A percentile compares a stretch with the other conserved stretches of the same genome.
These are phyloP conservation scores for Brachypodium distachyon DNA, from an alignment of 202 grass and related monocot genomes.

Conservation along the genomic window DNA sequence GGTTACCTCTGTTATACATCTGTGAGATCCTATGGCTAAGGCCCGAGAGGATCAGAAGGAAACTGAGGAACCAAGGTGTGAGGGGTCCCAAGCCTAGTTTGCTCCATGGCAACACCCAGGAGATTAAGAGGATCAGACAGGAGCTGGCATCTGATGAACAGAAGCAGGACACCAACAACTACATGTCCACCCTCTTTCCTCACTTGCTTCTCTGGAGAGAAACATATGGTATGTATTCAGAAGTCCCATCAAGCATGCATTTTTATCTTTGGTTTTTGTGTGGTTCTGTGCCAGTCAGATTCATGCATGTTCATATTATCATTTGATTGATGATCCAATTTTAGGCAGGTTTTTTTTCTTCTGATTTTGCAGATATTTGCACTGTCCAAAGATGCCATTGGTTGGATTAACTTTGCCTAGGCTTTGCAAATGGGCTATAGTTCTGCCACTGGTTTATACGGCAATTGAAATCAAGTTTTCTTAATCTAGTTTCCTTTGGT, in stretches of 20 bases:
- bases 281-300: neutral
- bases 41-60: neutral
- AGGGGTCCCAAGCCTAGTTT: neutral
- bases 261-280: neutral
- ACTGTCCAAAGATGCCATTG: neutral
- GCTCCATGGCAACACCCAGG: slow-evolving; percentile 3
- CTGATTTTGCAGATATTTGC: neutral
- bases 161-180: slow-evolving; percentile 3
- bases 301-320: neutral
- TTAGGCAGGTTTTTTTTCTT: neutral
- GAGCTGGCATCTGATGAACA: neutral
- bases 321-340: neutral
- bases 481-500: neutral
- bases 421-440: too few species aligned
- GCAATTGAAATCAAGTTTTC: too few species aligned
- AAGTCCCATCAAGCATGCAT: neutral
- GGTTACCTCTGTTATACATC: neutral
- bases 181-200: neutral
- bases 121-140: neutral
- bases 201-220: neutral
- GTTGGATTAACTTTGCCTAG: neutral
- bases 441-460: too few species aligned
- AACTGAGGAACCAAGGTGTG: neutral
- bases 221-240: slow-evolving; percentile 4
- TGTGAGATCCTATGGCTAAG: neutral